Evolutionary conservation across 352 stramenopile genomes (phyloP).

Genomic region (Globisporangium nodosum): DNA sequence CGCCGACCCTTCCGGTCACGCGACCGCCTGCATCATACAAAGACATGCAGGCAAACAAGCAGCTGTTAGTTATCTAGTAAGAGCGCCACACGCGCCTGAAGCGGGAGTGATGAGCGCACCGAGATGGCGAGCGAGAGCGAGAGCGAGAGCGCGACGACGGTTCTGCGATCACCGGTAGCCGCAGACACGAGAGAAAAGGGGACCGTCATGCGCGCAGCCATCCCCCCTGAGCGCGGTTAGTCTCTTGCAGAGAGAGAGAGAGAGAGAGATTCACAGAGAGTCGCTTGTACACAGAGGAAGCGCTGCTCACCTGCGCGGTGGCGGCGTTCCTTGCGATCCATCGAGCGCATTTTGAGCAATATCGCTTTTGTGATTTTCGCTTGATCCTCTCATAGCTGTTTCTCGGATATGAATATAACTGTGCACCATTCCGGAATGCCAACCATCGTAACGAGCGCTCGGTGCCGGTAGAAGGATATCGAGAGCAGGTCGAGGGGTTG

Average conservation of each 20-base stretch:
- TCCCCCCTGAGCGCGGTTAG: slow-evolving; percentile 14
- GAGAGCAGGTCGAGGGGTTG: neutral
- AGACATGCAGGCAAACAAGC: neutral
- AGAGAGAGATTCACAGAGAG: neutral
- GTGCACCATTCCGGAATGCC: neutral
- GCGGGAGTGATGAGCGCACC: neutral
- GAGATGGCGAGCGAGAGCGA: slow-evolving; percentile 21
- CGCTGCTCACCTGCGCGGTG: too few relatives aligned
- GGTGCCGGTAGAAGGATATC: slow-evolving; percentile 1
- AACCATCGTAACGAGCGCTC: neutral
- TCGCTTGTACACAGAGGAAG: neutral
- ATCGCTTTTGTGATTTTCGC: too few relatives aligned
- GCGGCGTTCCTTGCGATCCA: too few relatives aligned
- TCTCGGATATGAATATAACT: too few relatives aligned
- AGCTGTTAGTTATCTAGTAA: too few relatives aligned
- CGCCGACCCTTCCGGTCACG: slow-evolving; percentile 6
- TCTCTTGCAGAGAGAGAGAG: neutral
- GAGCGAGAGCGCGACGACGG: slow-evolving; percentile 17
- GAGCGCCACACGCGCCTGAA: too few relatives aligned
- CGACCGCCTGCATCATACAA: slow-evolving; percentile 9
- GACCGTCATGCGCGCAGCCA: neutral
- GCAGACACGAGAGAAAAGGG: slow-evolving; percentile 13
- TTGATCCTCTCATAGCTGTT: too few relatives aligned
- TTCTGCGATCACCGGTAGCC: slow-evolving; percentile 1
- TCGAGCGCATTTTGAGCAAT: too few relatives aligned